phyloP scores from a whole-genome alignment of 2,329 filamentous ascomycete genomes.

The Fusarium newnesense region DNA sequence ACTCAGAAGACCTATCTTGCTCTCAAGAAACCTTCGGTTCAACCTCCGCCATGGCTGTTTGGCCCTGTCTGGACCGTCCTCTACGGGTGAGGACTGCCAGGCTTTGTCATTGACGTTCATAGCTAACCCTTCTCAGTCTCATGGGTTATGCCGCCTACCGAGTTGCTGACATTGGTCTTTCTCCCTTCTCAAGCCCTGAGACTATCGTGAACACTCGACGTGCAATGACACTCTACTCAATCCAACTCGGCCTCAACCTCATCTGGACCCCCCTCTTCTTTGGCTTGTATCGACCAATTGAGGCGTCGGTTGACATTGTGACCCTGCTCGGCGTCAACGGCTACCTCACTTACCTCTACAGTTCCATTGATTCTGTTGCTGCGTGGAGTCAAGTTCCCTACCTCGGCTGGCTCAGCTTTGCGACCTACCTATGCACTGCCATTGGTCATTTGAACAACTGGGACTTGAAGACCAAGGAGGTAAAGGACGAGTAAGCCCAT shows the following conservation, averaged over 20 bases:
- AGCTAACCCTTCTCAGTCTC: constrained; percentile 49
- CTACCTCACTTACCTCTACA: constrained; percentile 82
- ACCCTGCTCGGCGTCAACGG: constrained; percentile 76
- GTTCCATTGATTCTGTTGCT: constrained; percentile 75
- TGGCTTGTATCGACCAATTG: constrained; percentile 74
- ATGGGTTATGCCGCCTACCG: constrained; percentile 94
- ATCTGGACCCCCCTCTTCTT: constrained; percentile 96
- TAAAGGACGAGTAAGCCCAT: constrained; percentile 40
- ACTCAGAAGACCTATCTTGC: constrained; percentile 71
- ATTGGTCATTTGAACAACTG: constrained; percentile 76
- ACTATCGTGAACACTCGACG: constrained; percentile 70
- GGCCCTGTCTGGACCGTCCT: constrained; percentile 73
- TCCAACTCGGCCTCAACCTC: constrained; percentile 87
- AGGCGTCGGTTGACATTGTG: constrained; percentile 80
- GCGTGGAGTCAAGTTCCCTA: constrained; percentile 84
- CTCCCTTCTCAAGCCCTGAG: constrained; percentile 62
- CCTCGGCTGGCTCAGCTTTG: constrained; percentile 86
- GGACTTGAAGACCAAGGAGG: constrained; percentile 57
- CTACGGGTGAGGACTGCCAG: constrained; percentile 59
- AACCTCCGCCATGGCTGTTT: constrained; percentile 70
- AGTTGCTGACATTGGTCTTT: constrained; percentile 72
- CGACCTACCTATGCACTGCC: constrained; percentile 82
- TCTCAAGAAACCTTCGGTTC: constrained; percentile 74
- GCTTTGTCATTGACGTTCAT: neutral
- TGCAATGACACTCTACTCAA: constrained; percentile 82